Percentiles rank a stretch among this genome's conserved stretches.
These are phyloP conservation scores for Boletellus deceptivus DNA, from an alignment of 1,284 basidiomycete species.

Conservation along the genomic window DNA sequence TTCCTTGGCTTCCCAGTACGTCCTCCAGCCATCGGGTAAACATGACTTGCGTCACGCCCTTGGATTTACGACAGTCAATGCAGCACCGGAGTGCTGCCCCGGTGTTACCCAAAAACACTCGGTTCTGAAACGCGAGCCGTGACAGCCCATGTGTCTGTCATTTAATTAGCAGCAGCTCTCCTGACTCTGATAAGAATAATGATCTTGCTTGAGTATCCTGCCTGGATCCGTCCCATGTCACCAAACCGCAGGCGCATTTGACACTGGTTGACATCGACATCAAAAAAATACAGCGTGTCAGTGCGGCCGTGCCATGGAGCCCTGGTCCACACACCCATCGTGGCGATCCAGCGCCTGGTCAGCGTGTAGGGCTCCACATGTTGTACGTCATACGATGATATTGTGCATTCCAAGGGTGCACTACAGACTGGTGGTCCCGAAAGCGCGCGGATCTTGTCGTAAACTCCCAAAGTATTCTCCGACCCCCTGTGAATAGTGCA, in stretches of 20 bases:
- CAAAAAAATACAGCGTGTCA: not conserved
- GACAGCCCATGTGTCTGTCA: constrained; percentile 5
- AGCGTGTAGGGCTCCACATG: not conserved
- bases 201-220: not conserved
- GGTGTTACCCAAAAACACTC: not conserved
- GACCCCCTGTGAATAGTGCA: not conserved
- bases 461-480: not conserved
- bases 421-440: too few species aligned
- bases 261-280: not conserved
- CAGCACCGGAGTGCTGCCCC: too few species aligned
- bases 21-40: not conserved
- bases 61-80: not conserved
- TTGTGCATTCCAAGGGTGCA: too few species aligned
- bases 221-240: not conserved
- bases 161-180: not conserved
- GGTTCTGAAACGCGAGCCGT: constrained; percentile 14
- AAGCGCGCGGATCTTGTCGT: too few species aligned
- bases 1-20: not conserved
- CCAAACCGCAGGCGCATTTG: not conserved
- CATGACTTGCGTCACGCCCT: not conserved
- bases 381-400: not conserved
- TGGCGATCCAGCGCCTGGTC: not conserved
- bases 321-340: not conserved
- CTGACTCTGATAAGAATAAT: constrained; percentile 8
- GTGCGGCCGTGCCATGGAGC: not conserved